Evolutionary conservation across 164 flowering plant genomes (phyloP).

Genomic region (grape (Vitis vinifera)): DNA sequence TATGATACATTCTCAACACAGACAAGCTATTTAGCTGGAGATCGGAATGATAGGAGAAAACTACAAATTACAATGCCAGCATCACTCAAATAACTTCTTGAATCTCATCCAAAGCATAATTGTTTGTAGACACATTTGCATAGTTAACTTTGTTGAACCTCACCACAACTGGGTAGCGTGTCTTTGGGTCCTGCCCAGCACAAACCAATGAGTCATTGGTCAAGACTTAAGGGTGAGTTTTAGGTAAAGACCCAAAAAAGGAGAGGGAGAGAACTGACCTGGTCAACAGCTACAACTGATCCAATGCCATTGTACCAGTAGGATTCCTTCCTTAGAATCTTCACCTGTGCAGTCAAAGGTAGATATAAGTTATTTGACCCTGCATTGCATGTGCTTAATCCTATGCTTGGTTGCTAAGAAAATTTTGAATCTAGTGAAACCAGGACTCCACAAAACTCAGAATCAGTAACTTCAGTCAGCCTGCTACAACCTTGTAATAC

Average conservation of each 20-base stretch:
- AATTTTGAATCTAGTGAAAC: no score
- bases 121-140: conserved; percentile 91
- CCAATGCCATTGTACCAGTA: conserved; percentile 94
- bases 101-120: conserved; percentile 94
- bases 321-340: conserved; percentile 86
- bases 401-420: no score
- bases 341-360: conserved; percentile 51
- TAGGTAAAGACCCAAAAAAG: no score
- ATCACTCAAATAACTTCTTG: conserved; percentile 59
- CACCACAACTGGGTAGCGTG: conserved; percentile 92
- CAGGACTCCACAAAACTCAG: no score
- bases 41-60: not conserved
- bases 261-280: conserved; percentile 42
- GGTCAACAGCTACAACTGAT: conserved; percentile 94
- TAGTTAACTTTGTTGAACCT: conserved; percentile 91
- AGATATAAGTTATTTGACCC: no score
- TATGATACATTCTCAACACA: conserved; percentile 17
- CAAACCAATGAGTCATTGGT: not conserved
- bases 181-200: conserved; percentile 66
- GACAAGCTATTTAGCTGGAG: conserved; percentile 4
- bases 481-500: no score
- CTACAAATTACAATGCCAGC: not conserved
- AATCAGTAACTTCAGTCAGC: no score
- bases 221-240: no score
- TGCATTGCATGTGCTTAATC: no score